Evolutionary conservation across 768 basidiomycete genomes (phyloP).

Genomic region (Lactifluus volemus): DNA sequence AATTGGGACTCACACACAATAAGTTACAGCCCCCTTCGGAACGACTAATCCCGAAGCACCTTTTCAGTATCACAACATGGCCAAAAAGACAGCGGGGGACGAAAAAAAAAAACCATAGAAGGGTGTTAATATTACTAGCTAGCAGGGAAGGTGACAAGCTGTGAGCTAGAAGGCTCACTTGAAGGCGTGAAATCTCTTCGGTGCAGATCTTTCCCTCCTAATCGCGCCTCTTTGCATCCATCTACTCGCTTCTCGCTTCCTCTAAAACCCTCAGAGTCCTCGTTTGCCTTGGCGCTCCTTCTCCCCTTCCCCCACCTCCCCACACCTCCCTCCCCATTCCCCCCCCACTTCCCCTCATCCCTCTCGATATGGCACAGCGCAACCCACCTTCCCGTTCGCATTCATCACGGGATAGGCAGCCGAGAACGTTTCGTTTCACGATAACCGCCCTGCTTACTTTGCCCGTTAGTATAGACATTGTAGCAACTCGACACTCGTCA

Average conservation of each 20-base stretch:
- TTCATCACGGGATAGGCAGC: slow-evolving; percentile 21
- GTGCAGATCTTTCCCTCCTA: slow-evolving; percentile 5
- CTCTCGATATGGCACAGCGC: slow-evolving; percentile 6
- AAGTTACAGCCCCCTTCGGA: not conserved
- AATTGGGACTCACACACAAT: not conserved
- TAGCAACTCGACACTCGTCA: not conserved
- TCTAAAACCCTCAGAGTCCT: slow-evolving; percentile 9
- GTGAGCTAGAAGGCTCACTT: not conserved
- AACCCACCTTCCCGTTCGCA: not conserved
- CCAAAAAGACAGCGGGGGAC: not conserved
- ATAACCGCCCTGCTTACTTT: slow-evolving; percentile 30
- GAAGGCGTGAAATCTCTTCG: not conserved
- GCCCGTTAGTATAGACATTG: slow-evolving; percentile 28
- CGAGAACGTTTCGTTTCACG: slow-evolving; percentile 29
- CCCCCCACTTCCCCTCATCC: not conserved
- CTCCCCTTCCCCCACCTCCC: no score
- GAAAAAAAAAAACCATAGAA: no score
- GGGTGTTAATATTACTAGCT: not conserved
- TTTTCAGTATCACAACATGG: not conserved
- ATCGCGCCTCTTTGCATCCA: not conserved
- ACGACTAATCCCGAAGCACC: not conserved
- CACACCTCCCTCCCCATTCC: not conserved
- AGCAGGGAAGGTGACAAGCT: slow-evolving; percentile 5
- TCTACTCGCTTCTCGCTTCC: not conserved
- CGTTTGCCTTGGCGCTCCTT: not conserved